Conservation (phyloP, 2,329 filamentous ascomycete genomes). For the Fusarium phyllophilum region DNA sequence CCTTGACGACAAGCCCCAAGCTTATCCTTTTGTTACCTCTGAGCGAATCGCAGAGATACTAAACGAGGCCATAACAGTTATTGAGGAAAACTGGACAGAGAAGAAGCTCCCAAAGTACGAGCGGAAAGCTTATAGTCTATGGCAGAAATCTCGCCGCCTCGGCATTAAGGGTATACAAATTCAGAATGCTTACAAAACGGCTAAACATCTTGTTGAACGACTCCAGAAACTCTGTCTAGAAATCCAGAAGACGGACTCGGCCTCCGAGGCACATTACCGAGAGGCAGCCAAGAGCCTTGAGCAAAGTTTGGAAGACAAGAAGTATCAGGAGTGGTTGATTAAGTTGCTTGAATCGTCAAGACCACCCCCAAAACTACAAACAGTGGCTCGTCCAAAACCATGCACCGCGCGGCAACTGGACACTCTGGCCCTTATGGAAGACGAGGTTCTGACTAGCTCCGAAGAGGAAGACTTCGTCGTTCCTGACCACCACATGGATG, state of each 20-base stretch:
- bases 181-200: constrained; percentile 52
- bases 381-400: constrained; percentile 31
- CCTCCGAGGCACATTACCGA: constrained; percentile 61
- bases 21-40: constrained; percentile 47
- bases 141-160: constrained; percentile 64
- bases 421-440: constrained; percentile 45
- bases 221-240: constrained; percentile 65
- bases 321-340: constrained; percentile 64
- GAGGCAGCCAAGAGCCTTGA: constrained; percentile 70
- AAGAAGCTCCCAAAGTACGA: constrained; percentile 66
- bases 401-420: constrained; percentile 1
- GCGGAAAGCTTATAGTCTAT: constrained; percentile 67
- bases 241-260: constrained; percentile 65
- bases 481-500: constrained; percentile 35
- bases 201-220: constrained; percentile 58
- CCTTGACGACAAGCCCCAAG: neutral
- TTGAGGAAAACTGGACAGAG: constrained; percentile 66
- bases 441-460: constrained; percentile 62
- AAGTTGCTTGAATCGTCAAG: constrained; percentile 54
- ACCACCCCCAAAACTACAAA: constrained; percentile 52
- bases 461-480: constrained; percentile 65
- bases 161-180: constrained; percentile 54
- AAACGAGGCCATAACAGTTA: constrained; percentile 56
- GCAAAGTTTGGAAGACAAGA: constrained; percentile 69
- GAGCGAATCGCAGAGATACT: constrained; percentile 44